Base-by-base conservation (phyloP, 345 rosid genomes). In the Citrus medica region DNA sequence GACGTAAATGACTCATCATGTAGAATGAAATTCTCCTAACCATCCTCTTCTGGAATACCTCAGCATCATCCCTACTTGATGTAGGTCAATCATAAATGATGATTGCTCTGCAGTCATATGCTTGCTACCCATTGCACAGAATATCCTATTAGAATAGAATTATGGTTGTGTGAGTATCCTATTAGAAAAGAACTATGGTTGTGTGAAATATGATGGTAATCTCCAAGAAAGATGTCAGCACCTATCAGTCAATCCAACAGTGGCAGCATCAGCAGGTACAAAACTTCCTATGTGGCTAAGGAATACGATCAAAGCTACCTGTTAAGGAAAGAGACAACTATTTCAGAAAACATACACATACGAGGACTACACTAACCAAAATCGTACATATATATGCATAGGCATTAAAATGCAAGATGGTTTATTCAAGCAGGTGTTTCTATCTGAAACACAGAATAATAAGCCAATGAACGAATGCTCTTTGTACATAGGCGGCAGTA, bases 211-310 rank as follows among this genome's bases (percentile, higher is more conserved):
- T 33, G 66, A 28, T 25, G 25, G 69, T 35, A 42, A 67, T 46
- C 35, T 77, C 28, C 74, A 75, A 38, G 65, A 76, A 84, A 78
- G 33, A 83, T 67, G 27, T 56, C 61, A 16, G 71, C 78, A 96
- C 99, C 99, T 92, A 82, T 95, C 98, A 32, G 98, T 96, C 90
- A 96, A 86, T 63, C 99, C 99, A 80, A 94, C 85, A 58, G 92
- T 91, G 67, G 99, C 99, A 75, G 97, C 85, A 77, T 95, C 97
- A 80, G 99, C 99, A 17, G 99, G 98, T 83, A 93, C 97, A 84
- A 93, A 95, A 89, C 99, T 93, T 83, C 98, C 99, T 27, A 95
- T 93, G 87, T 93, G 99, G 76, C 98, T 90, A 71, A 94, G 93
- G 84, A 93, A 96, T 83, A 96, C 97, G 80, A 96, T 91, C 81